Percentiles rank a stretch among this genome's conserved stretches.
Conservation (phyloP, 2,329 filamentous ascomycete species). For the Alternaria metachromatica region DNA sequence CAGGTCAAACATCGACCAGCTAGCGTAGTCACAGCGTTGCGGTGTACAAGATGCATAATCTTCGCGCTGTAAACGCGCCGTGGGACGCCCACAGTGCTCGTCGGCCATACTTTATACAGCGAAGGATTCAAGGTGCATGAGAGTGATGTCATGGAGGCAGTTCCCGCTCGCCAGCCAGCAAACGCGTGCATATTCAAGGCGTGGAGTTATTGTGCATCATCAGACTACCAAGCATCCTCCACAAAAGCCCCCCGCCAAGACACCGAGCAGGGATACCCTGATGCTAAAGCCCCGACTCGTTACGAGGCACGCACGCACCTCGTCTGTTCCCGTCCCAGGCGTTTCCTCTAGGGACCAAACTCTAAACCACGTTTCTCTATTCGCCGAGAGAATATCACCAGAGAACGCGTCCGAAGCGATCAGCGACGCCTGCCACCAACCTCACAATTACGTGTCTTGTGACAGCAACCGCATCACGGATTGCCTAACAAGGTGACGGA, state of each 20-base stretch:
- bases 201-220: slow-evolving; percentile 2
- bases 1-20: background rate
- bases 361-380: slow-evolving; percentile 10
- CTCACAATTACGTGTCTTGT: background rate
- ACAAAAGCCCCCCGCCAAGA: background rate
- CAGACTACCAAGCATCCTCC: slow-evolving; percentile 2
- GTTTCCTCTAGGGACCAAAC: slow-evolving; percentile 7
- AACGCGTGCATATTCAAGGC: slow-evolving; percentile 1
- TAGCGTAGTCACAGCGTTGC: background rate
- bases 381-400: background rate
- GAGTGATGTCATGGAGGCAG: slow-evolving; percentile 5
- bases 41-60: slow-evolving; percentile 5
- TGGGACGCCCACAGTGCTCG: background rate
- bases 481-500: background rate
- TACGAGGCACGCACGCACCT: slow-evolving; percentile 14
- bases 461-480: background rate
- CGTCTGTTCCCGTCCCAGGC: slow-evolving; percentile 13
- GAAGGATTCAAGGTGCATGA: slow-evolving; percentile 4
- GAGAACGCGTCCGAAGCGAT: background rate
- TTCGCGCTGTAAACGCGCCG: background rate
- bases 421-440: background rate
- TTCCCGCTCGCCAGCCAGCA: background rate
- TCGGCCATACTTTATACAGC: slow-evolving; percentile 1
- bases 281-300: slow-evolving; percentile 10
- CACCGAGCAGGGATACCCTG: slow-evolving; percentile 4